These are phyloP conservation scores for Lipomyces kockii DNA, from an alignment of 805 yeast genomes.

Conservation along the genomic window DNA sequence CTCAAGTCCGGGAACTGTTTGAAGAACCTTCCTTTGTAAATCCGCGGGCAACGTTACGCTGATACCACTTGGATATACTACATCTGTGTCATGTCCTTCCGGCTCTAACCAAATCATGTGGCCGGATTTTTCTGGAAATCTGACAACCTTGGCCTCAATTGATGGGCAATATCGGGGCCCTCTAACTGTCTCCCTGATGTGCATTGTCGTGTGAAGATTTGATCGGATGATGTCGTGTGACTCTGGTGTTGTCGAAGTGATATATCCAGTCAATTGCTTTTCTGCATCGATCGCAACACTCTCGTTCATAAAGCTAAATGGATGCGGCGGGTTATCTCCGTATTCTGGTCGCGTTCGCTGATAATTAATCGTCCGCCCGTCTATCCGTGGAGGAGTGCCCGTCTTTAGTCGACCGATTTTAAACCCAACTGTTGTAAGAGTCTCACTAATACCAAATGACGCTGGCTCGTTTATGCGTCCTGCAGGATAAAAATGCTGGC, in stretches of 20 bases:
- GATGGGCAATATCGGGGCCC: constrained; percentile 99
- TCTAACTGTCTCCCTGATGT: constrained; percentile 88
- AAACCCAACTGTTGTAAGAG: constrained; percentile 78
- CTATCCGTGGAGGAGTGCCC: constrained; percentile 94
- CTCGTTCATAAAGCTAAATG: constrained; percentile 86
- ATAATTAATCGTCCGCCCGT: constrained; percentile 72
- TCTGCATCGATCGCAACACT: constrained; percentile 55
- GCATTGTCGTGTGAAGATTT: constrained; percentile 82
- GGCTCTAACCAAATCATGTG: constrained; percentile 97
- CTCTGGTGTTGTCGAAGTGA: constrained; percentile 75
- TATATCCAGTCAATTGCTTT: constrained; percentile 62
- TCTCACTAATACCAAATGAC: constrained; percentile 83
- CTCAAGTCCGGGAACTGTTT: constrained; percentile 84
- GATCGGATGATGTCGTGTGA: constrained; percentile 70
- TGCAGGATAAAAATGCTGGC: constrained; percentile 76
- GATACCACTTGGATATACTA: constrained; percentile 96
- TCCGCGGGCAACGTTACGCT: constrained; percentile 97
- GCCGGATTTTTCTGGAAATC: constrained; percentile 73
- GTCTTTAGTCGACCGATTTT: constrained; percentile 88
- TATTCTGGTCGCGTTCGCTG: constrained; percentile 64
- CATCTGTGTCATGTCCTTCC: constrained; percentile 83
- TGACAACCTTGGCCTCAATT: constrained; percentile 82
- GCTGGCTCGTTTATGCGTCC: constrained; percentile 95
- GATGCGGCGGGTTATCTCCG: constrained; percentile 84
- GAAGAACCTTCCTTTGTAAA: constrained; percentile 74